Conservation (phyloP, 306 rosid species). For the Begonia masoniana region DNA sequence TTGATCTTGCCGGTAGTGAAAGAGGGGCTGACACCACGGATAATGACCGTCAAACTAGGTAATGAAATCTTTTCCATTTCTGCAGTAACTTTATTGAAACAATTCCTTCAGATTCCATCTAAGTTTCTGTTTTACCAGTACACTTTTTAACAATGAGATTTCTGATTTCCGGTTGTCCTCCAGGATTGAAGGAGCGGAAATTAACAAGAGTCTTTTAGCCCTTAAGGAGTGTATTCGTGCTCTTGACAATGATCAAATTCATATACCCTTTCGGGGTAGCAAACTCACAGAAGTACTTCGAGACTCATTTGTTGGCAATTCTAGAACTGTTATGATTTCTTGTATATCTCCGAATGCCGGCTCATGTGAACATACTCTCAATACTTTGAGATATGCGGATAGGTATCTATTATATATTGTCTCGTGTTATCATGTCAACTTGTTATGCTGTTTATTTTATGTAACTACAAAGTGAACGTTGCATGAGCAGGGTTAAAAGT, state of each 20-base stretch:
- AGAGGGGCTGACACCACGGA: conserved; percentile 99
- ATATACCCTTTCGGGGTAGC: conserved; percentile 96
- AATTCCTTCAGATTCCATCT: not conserved
- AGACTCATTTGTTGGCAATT: conserved; percentile 94
- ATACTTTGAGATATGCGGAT: conserved; percentile 96
- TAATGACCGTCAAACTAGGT: conserved; percentile 98
- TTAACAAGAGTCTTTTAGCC: conserved; percentile 94
- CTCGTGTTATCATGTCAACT: conserved; percentile 1
- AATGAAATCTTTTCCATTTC: conserved; percentile 1
- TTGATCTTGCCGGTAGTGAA: conserved; percentile 99
- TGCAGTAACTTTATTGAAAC: not conserved
- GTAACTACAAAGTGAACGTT: conserved; percentile 15
- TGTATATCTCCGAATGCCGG: conserved; percentile 98
- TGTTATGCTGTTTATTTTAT: conserved; percentile 3
- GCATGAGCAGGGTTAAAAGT: conserved; percentile 76
- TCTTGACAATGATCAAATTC: conserved; percentile 96
- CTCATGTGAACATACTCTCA: conserved; percentile 92
- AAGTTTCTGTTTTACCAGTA: not conserved
- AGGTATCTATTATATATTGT: conserved; percentile 33
- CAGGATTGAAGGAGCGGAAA: conserved; percentile 98
- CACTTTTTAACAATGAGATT: too few relatives aligned
- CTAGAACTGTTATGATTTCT: conserved; percentile 94
- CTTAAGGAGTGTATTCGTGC: conserved; percentile 98
- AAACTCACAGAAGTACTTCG: conserved; percentile 99
- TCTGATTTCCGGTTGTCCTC: not conserved